Evolutionary conservation across 1,284 basidiomycete species (phyloP).

Genomic region (Ustilago hordei): DNA sequence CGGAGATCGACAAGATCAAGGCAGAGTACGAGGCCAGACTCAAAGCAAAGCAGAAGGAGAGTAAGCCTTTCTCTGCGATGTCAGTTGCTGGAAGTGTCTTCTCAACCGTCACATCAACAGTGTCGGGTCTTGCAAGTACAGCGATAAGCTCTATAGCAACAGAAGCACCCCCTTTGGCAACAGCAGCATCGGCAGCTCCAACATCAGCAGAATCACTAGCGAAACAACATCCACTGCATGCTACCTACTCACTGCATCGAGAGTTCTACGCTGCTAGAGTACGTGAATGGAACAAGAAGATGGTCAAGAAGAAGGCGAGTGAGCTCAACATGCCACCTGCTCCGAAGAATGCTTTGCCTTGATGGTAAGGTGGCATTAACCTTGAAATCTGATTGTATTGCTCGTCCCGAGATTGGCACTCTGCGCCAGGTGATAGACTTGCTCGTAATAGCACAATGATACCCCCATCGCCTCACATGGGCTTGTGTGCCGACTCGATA

Average conservation of each 20-base stretch:
- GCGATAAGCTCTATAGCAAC: conserved; percentile 26
- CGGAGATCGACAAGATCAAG: conserved; percentile 58
- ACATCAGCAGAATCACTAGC: conserved; percentile 20
- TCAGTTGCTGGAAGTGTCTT: conserved; percentile 41
- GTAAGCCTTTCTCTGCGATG: conserved; percentile 30
- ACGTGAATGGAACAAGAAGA: conserved; percentile 48
- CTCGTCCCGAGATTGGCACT: not conserved
- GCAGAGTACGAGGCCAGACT: conserved; percentile 48
- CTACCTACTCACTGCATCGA: conserved; percentile 56
- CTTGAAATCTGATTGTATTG: not conserved
- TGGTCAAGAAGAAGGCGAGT: conserved; percentile 42
- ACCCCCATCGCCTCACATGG: too few relatives aligned
- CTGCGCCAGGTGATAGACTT: too few relatives aligned
- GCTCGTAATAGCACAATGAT: too few relatives aligned
- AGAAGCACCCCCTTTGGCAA: conserved; percentile 6
- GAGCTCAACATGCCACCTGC: conserved; percentile 56
- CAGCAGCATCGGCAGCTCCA: conserved; percentile 13
- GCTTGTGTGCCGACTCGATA: too few relatives aligned
- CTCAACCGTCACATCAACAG: conserved; percentile 42
- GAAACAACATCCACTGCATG: conserved; percentile 37
- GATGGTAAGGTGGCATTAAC: not conserved
- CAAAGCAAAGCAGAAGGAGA: conserved; percentile 36
- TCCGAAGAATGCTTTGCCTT: conserved; percentile 37
- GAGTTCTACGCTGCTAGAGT: conserved; percentile 58
- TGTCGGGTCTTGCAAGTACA: conserved; percentile 31